Base-by-base conservation (phyloP, 1,284 basidiomycete species). In the Sanghuangporus baumii region DNA sequence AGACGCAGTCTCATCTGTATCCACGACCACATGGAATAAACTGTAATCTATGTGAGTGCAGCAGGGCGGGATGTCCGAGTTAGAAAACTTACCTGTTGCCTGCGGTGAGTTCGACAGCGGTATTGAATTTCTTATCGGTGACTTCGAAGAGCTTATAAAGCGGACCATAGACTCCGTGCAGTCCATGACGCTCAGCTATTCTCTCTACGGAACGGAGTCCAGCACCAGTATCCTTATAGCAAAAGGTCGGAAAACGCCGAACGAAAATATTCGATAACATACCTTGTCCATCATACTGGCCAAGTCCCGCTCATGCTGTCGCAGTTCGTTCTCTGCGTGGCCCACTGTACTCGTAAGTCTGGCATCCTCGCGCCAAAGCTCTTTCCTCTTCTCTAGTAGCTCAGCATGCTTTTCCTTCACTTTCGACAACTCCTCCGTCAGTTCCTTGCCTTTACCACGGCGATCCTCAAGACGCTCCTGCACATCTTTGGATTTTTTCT, bases 21-120 rank as follows among this genome's bases (percentile, higher is more conserved):
- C 97, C 61, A 99, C 96, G 0, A 99, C 96, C 37, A 99, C 89
- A 70, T 99, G 96, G 80, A 99, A 99, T 46, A 99, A 78, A 69
- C 94, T 95, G 31, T 60, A 63, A n/a, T 46, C 26, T 58, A 47
- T 64, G 23, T 64, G 57, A 61, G 2, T 61, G 7, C 16, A 56
- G 23, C 67, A 52, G 59, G 26, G 48, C 16, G 43, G 16, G 56
- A 14, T 18, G 18, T 18, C 2, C 20, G 51, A 46, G 55, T 26
- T 6, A 3, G 20, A 48, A 16, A 11, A 56, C 75, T 63, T 62
- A 93, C 94, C 91, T 94, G 72, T 91, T 96, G 0, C 96, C 95
- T 0, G 96, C 97, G 0, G 95, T 98, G 41, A 94, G 83, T 74
- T 99, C 97, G 11, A 98, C 86, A 1, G 97, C 94, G 1, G 86